Evolutionary conservation across 306 rosid species (phyloP).

Genomic region (Ziziphus jujuba): DNA sequence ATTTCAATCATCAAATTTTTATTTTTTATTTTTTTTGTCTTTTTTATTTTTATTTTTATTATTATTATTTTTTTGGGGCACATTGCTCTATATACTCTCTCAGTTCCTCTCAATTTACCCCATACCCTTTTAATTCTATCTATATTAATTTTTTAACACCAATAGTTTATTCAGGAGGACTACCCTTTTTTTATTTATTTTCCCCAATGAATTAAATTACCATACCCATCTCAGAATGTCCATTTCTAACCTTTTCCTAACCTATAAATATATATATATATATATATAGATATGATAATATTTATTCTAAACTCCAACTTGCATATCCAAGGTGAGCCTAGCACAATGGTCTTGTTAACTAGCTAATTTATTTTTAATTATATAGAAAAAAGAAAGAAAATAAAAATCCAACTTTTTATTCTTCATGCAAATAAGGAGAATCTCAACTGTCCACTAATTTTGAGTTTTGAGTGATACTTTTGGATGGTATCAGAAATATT

Average conservation of each 20-base stretch:
- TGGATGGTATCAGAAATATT: neutral
- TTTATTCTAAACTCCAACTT: no score
- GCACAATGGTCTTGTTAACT: neutral
- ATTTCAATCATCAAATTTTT: slow-evolving; percentile 66
- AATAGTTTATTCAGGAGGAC: no score
- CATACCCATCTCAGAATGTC: slow-evolving; percentile 35
- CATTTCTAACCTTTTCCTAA: slow-evolving; percentile 13
- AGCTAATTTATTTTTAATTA: neutral
- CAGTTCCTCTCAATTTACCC: neutral
- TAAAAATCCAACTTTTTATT: slow-evolving; percentile 1
- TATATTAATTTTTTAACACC: no score
- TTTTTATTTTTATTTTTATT: slow-evolving; percentile 57
- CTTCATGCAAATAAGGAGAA: slow-evolving; percentile 6
- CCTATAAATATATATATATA: neutral
- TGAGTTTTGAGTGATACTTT: slow-evolving; percentile 6
- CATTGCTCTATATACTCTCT: slow-evolving; percentile 40
- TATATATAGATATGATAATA: no score
- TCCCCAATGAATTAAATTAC: slow-evolving; percentile 3
- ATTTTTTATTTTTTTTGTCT: neutral
- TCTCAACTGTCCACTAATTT: neutral
- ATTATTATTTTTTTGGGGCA: slow-evolving; percentile 1
- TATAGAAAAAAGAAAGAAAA: neutral
- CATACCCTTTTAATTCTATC: neutral
- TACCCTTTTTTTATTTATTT: neutral
- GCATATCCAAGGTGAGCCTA: neutral